Conservation (phyloP, 768 basidiomycete genomes). For the Naganishia randhawae region DNA sequence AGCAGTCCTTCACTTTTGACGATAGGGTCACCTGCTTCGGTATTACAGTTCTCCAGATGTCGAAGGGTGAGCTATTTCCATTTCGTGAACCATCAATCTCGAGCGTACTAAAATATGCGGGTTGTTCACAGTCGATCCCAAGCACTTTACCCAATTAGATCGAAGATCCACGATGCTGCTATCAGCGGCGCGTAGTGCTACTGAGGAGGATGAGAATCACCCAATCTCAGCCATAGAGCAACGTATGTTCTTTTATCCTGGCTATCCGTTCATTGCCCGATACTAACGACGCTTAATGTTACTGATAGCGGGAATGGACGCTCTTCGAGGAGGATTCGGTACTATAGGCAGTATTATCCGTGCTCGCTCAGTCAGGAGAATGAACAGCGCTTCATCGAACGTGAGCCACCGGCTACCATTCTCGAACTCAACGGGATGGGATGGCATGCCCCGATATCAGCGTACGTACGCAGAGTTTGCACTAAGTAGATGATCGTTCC, state of each 20-base stretch:
- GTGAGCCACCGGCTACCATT: constrained; percentile 1
- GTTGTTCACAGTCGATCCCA: constrained; percentile 81
- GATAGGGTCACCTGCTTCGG: constrained; percentile 58
- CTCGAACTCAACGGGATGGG: constrained; percentile 1
- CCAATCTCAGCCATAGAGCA: constrained; percentile 68
- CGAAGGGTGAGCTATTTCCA: constrained; percentile 36
- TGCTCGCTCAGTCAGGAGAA: constrained; percentile 42
- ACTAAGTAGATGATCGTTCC: not conserved
- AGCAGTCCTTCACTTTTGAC: not conserved
- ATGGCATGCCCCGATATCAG: constrained; percentile 69
- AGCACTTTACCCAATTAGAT: constrained; percentile 69
- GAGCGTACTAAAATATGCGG: not conserved
- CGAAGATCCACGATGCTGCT: constrained; percentile 84
- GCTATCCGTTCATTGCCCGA: not conserved
- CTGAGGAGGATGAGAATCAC: constrained; percentile 69
- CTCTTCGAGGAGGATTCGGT: constrained; percentile 85
- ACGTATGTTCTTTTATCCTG: constrained; percentile 45
- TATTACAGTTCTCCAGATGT: constrained; percentile 83
- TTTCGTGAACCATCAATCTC: not conserved
- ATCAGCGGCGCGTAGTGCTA: constrained; percentile 71
- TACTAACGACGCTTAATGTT: not conserved
- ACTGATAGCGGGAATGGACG: constrained; percentile 69
- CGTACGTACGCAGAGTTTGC: constrained; percentile 40
- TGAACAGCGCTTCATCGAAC: constrained; percentile 33
- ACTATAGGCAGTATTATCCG: constrained; percentile 83